Conservation (phyloP, 2,329 filamentous ascomycete species). For the Thelonectria discophora region DNA sequence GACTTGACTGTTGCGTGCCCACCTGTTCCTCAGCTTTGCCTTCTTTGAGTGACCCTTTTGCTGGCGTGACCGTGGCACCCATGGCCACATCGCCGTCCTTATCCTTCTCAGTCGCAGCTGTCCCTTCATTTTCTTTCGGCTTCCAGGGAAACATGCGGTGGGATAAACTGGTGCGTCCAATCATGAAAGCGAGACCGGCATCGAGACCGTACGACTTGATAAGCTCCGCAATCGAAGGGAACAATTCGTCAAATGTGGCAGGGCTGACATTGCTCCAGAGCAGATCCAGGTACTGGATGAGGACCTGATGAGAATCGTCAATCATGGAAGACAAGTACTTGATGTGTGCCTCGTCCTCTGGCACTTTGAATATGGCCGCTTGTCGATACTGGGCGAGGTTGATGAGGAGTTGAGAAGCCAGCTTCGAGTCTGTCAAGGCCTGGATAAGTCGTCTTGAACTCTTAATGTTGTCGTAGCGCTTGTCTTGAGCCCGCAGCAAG, state of each 20-base stretch:
- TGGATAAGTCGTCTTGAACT: conserved; percentile 84
- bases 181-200: conserved; percentile 83
- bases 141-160: conserved; percentile 64
- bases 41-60: conserved; percentile 42
- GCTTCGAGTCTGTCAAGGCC: conserved; percentile 77
- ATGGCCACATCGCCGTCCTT: conserved; percentile 68
- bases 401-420: conserved; percentile 86
- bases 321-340: conserved; percentile 89
- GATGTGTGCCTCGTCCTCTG: conserved; percentile 79
- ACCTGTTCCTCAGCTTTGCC: conserved; percentile 47
- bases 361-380: conserved; percentile 80
- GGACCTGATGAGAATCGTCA: conserved; percentile 86
- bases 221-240: conserved; percentile 78
- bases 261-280: conserved; percentile 80
- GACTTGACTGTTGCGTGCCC: conserved; percentile 27
- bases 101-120: conserved; percentile 49
- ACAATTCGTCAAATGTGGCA: conserved; percentile 78
- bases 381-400: conserved; percentile 91
- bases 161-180: conserved; percentile 79
- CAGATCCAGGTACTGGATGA: conserved; percentile 89
- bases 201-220: conserved; percentile 83
- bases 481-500: conserved; percentile 81
- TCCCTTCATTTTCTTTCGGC: conserved; percentile 40
- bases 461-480: conserved; percentile 76
- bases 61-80: conserved; percentile 46